Conservation (phyloP, 148 eudicot species). For the Mesembryanthemum crystallinum region DNA sequence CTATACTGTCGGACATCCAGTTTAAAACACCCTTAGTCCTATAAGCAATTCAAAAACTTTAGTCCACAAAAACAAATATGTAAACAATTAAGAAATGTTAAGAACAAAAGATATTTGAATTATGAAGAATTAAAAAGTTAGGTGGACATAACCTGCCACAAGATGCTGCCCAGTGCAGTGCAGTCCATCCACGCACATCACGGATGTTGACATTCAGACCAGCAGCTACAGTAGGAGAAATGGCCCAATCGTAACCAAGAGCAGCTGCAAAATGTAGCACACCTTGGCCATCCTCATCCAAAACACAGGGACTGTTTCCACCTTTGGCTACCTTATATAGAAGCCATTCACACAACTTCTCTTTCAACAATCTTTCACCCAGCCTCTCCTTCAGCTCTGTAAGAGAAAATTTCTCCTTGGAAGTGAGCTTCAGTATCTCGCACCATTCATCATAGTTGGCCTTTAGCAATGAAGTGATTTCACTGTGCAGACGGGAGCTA, state of each 20-base stretch:
- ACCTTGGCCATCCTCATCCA: conserved; percentile 82
- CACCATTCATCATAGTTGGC: conserved; percentile 31
- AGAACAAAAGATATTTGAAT: neutral
- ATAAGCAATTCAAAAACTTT: neutral
- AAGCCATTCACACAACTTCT: conserved; percentile 64
- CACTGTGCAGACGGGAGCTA: conserved; percentile 31
- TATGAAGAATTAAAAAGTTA: neutral
- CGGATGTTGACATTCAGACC: conserved; percentile 79
- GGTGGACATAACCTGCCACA: conserved; percentile 60
- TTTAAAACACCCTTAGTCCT: too few relatives aligned
- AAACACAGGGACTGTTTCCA: conserved; percentile 60
- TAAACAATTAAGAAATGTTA: neutral
- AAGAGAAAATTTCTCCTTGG: conserved; percentile 33
- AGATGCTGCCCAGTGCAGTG: conserved; percentile 88
- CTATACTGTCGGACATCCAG: too few relatives aligned
- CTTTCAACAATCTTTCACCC: conserved; percentile 53
- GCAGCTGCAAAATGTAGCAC: conserved; percentile 79
- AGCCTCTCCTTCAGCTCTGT: conserved; percentile 49
- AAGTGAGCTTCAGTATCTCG: conserved; percentile 37
- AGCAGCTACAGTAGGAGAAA: conserved; percentile 61
- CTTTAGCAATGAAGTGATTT: conserved; percentile 41
- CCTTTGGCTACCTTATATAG: conserved; percentile 62
- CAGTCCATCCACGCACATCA: conserved; percentile 80
- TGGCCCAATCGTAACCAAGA: conserved; percentile 81
- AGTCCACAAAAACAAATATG: neutral